Evolutionary conservation across 2,329 filamentous ascomycete species (phyloP).

Genomic region (Fusarium sp.): DNA sequence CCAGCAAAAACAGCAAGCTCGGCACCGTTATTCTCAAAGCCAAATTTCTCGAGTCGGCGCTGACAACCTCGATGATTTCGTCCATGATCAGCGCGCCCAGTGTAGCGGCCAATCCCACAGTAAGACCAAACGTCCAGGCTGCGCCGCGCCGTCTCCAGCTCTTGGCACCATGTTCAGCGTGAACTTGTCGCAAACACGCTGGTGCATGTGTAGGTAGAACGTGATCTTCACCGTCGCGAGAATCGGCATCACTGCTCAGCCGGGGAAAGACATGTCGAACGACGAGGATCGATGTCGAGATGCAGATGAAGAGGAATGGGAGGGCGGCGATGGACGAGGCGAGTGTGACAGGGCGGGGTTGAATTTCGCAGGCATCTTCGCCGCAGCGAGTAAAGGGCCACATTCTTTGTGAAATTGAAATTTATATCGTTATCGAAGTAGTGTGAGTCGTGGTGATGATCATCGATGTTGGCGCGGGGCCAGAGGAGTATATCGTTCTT

Average conservation of each 20-base stretch:
- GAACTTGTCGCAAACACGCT: conserved; percentile 66
- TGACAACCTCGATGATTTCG: conserved; percentile 83
- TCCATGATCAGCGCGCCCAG: conserved; percentile 85
- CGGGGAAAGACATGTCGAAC: conserved; percentile 77
- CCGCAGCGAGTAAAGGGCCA: conserved; percentile 63
- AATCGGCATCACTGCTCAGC: conserved; percentile 68
- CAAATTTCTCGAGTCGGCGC: conserved; percentile 72
- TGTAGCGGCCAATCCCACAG: conserved; percentile 80
- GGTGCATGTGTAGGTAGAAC: conserved; percentile 73
- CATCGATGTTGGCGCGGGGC: conserved; percentile 16
- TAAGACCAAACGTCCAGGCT: conserved; percentile 78
- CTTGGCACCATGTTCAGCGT: conserved; percentile 68
- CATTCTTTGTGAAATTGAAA: conserved; percentile 42
- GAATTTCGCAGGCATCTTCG: conserved; percentile 65
- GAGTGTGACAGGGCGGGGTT: conserved; percentile 55
- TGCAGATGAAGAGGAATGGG: conserved; percentile 79
- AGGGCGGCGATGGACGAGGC: conserved; percentile 69
- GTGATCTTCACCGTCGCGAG: conserved; percentile 68
- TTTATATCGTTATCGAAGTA: neutral
- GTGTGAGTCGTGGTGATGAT: conserved; percentile 1
- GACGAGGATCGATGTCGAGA: conserved; percentile 70
- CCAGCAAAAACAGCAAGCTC: conserved; percentile 76
- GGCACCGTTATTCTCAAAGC: conserved; percentile 78
- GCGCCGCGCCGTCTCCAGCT: conserved; percentile 64
- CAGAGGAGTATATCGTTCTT: conserved; percentile 3